Percentiles rank a stretch among this genome's conserved stretches.
phyloP scores from a whole-genome alignment of 306 rosid species.

The Glycine latifolia region DNA sequence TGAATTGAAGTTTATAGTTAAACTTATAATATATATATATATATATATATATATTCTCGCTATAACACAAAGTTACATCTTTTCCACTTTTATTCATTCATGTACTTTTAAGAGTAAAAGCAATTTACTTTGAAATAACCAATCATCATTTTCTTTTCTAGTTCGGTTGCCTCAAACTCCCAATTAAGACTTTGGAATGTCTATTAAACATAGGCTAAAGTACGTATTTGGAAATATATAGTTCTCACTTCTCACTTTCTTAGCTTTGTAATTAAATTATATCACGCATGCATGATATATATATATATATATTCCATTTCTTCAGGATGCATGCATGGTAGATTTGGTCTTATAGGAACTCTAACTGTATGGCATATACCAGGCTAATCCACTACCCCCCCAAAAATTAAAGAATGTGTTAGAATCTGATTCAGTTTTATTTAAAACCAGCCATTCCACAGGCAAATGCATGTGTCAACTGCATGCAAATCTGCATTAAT shows the following conservation, averaged over 20 bases:
- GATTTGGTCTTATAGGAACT: conserved; percentile 41
- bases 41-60: background rate
- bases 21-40: no score
- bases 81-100: background rate
- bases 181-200: background rate
- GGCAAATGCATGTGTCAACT: conserved; percentile 49
- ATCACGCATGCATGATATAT: background rate
- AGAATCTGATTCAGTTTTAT: conserved; percentile 48
- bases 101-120: background rate
- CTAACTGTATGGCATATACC: conserved; percentile 55
- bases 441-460: conserved; percentile 42
- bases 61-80: background rate
- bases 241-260: background rate
- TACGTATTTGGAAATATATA: background rate
- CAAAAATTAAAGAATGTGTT: conserved; percentile 26
- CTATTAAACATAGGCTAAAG: background rate
- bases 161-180: background rate
- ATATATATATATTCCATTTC: background rate
- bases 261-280: background rate
- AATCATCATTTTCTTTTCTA: background rate
- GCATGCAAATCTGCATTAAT: conserved; percentile 45
- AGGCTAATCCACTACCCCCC: conserved; percentile 35
- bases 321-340: conserved; percentile 19
- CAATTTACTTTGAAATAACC: no score
- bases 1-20: background rate